Conservation (phyloP, 2,329 filamentous ascomycete species). For the Colletotrichum chrysophilum region DNA sequence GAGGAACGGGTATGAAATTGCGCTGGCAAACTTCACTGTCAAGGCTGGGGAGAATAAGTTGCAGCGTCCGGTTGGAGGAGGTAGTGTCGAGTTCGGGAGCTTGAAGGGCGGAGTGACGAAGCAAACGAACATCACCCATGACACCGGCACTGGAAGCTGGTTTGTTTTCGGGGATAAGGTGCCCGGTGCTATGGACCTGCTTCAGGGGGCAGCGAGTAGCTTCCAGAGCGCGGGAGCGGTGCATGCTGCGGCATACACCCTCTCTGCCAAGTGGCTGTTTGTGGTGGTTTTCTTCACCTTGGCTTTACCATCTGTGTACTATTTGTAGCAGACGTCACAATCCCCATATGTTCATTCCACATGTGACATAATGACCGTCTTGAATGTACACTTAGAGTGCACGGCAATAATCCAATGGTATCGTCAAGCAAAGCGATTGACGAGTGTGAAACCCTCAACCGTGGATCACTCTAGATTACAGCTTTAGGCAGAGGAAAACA, state of each 20-base stretch:
- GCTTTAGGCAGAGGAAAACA: too few relatives aligned
- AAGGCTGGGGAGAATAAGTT: constrained; percentile 64
- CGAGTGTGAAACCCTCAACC: too few relatives aligned
- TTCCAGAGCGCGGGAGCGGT: fast-evolving
- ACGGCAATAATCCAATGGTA: too few relatives aligned
- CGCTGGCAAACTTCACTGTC: constrained; percentile 74
- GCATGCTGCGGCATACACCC: not conserved
- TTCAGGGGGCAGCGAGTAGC: not conserved
- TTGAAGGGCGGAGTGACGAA: constrained; percentile 51
- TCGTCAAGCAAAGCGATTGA: too few relatives aligned
- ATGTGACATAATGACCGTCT: too few relatives aligned
- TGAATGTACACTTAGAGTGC: too few relatives aligned
- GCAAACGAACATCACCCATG: constrained; percentile 57
- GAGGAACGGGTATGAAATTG: constrained; percentile 68
- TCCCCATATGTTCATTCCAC: too few relatives aligned
- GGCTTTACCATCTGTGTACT: fast-evolving
- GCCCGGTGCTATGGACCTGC: fast-evolving
- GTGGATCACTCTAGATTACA: too few relatives aligned
- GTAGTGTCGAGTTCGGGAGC: constrained; percentile 56
- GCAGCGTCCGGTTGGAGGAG: constrained; percentile 45
- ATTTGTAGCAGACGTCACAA: too few relatives aligned
- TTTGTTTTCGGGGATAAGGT: not conserved
- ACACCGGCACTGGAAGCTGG: constrained; percentile 1
- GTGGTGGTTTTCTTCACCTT: fast-evolving
- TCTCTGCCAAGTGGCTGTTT: fast-evolving